Evolutionary conservation across 2,329 filamentous ascomycete species (phyloP), one percentile per base, ranked within the genome.

Genomic region (Colletotrichum sp.): DNA sequence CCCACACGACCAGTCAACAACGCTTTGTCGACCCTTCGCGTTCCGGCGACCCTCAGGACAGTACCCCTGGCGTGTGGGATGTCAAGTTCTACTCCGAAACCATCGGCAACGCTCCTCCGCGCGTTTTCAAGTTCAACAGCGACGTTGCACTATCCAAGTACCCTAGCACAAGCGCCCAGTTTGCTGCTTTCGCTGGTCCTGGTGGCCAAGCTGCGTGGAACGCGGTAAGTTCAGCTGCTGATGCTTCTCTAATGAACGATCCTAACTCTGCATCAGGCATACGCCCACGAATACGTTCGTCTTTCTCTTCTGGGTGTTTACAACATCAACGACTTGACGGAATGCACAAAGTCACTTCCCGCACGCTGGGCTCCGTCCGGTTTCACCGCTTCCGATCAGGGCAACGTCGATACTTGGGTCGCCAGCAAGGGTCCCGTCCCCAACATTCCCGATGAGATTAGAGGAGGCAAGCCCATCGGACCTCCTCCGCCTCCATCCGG

Each of bases 231-330:
- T 66, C n/a, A 6, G 2, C 15, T 15, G 8, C 36, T 63, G 16
- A 52, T 18, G 5, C 28, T n/a, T 16, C 24, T 6, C 10, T 30
- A 3, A 24, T 13, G n/a, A 30, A n/a, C 12, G 3, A n/a, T 8
- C 4, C 68, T 70, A 16, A 70, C 55, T 34, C 8, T 64, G 28
- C 28, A 26, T 16, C 24, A 82, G 77, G 89, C 88, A 36, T 91
- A 89, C 69, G 86, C 89, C 4, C 84, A 85, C 60, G 89, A 88
- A 16, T 91, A 91, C 78, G 85, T 90, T 62, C 88, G 89, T 15
- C 83, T 92, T 28, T 89, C 86, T 49, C 82, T 91, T 5, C 86
- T 92, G 10, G 90, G 90, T 2, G 89, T 91, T 18, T 86, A 89
- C 79, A 90, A 90, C 79, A 88, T 91, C 81, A 91, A 91, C 80